Evolutionary conservation across 306 rosid genomes (phyloP).

Genomic region (Cicer bijugum): DNA sequence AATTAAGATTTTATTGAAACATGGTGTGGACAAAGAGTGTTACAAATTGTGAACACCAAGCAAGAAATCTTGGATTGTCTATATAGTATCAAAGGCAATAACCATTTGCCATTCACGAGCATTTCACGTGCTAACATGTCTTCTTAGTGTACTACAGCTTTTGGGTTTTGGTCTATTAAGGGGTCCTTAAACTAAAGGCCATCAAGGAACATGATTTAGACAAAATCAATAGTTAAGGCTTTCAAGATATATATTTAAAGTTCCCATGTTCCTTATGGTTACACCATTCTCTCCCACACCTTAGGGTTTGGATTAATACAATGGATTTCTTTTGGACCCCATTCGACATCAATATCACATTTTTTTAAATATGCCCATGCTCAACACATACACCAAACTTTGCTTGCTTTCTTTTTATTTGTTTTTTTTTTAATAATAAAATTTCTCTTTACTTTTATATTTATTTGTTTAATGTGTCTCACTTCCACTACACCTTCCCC

Average conservation of each 20-base stretch:
- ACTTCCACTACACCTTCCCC: neutral
- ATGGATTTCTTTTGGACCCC: conserved; percentile 37
- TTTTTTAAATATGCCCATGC: conserved; percentile 45
- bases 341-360: conserved; percentile 32
- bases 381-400: conserved; percentile 17
- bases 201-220: conserved; percentile 52
- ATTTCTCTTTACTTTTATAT: neutral
- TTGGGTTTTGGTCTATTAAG: conserved; percentile 45
- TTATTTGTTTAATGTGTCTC: conserved; percentile 13
- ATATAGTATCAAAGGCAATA: conserved; percentile 51
- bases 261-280: conserved; percentile 45
- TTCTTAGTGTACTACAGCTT: conserved; percentile 50
- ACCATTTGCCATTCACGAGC: conserved; percentile 56
- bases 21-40: conserved; percentile 50
- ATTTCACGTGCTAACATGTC: conserved; percentile 61
- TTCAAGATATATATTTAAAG: conserved; percentile 44
- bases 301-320: conserved; percentile 25
- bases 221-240: conserved; percentile 28
- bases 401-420: neutral
- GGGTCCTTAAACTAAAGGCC: conserved; percentile 29
- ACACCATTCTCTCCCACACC: conserved; percentile 39
- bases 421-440: neutral
- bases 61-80: conserved; percentile 59
- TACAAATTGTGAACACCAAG: conserved; percentile 46
- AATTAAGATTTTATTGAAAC: conserved; percentile 37